Evolutionary conservation across 1,139 yeast genomes (phyloP).

Genomic region (Arxiozyma slooffiae): DNA sequence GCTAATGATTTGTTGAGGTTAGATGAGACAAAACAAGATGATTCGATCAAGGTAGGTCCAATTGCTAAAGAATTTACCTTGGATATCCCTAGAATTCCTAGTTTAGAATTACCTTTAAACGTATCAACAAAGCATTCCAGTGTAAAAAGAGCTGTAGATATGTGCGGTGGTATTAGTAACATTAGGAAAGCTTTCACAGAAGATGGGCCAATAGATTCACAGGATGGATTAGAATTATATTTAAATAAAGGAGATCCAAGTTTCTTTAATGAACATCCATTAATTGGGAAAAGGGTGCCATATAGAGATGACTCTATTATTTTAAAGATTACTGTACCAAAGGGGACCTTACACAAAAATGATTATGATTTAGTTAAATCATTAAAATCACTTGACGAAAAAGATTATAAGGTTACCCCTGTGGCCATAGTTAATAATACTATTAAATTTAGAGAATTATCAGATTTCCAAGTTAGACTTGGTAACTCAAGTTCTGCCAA

Average conservation of each 20-base stretch:
- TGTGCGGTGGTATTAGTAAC: conserved; percentile 65
- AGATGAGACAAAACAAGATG: conserved; percentile 1
- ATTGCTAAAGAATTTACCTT: conserved; percentile 46
- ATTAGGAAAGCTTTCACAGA: conserved; percentile 33
- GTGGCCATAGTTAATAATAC: conserved; percentile 61
- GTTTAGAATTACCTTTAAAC: conserved; percentile 71
- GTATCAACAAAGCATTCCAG: conserved; percentile 41
- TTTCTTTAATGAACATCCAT: conserved; percentile 62
- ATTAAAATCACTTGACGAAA: conserved; percentile 29
- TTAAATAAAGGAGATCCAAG: conserved; percentile 11
- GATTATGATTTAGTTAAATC: conserved; percentile 46
- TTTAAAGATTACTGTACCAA: conserved; percentile 62
- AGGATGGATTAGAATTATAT: conserved; percentile 53
- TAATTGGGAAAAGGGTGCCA: conserved; percentile 41
- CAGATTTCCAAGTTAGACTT: conserved; percentile 75
- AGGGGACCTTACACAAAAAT: conserved; percentile 40
- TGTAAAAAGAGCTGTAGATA: conserved; percentile 49
- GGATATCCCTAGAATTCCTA: conserved; percentile 66
- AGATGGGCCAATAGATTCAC: conserved; percentile 40
- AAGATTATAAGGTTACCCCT: conserved; percentile 43
- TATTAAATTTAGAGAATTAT: conserved; percentile 72
- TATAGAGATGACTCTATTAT: conserved; percentile 51
- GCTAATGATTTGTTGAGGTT: conserved; percentile 1
- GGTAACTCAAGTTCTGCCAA: conserved; percentile 44
- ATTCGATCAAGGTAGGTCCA: conserved; percentile 8